Base-by-base conservation (phyloP, 768 basidiomycete species). In the Amanita exitialis region DNA sequence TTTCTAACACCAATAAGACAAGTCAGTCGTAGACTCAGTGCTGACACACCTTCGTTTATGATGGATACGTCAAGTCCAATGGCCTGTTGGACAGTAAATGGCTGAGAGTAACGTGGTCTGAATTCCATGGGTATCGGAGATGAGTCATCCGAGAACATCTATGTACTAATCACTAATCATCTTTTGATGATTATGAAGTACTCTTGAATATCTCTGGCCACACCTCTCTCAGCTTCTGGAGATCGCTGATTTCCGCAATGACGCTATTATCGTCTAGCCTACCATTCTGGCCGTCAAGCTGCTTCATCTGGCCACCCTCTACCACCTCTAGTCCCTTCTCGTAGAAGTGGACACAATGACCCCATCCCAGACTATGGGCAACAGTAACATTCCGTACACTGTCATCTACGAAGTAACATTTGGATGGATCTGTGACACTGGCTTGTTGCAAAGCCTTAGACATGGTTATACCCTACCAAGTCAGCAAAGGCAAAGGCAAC, bases 381-480 rank as follows among this genome's bases (percentile, higher is more conserved):
- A 80, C 79, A 50, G 77, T 67, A 18, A 91, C 76, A 56, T 92
- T 91, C 18, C 64, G 61, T 59, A 77, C 68, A 57, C 75, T 90
- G 62, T 92, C 90, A 57, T 92, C 90, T 25, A 92, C 64, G 59
- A 92, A 92, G 55, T 81, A 80, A 57, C 83, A 88, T 60, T 79
- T 85, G 9, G 76, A 72, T 1, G 83, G 77, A 65, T 90, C 83
- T 0, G 68, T 66, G 12, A 87, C 61, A 4, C 71, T 67, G 4
- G 86, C 87, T 53, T 72, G 67, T 49, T 64, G 64, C 72, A 91
- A 72, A 3, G 90, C 89, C 85, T 90, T 47, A 28, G 44, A 20
- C 30, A 34, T 51, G 56, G 52, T 46, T 48, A 18, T 34, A 55
- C 45, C 35, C 39, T 32, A 35, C 32, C 20, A 28, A 30, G 34